Percentiles rank a stretch among this genome's conserved stretches.
Evolutionary conservation across 2,329 filamentous ascomycete species (phyloP).

Genomic region (Zopfia rhizophila): DNA sequence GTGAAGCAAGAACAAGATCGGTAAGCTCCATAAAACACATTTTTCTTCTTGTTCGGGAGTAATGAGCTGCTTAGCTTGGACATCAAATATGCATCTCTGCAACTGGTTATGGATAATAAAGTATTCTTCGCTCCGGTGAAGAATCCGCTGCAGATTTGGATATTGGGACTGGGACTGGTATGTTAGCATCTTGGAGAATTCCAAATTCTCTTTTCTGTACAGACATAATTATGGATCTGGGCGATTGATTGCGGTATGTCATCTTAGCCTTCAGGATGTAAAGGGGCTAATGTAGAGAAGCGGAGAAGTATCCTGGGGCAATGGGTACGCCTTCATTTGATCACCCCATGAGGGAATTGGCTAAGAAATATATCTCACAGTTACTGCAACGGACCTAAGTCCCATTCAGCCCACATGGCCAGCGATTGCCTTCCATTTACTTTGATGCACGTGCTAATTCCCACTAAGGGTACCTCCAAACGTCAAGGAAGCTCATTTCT

Average conservation of each 20-base stretch:
- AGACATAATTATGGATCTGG: conserved; percentile 35
- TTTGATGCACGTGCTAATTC: too few relatives aligned
- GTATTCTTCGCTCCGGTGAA: conserved; percentile 39
- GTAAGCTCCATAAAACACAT: conserved; percentile 10
- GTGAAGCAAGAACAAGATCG: conserved; percentile 38
- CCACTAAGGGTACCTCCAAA: conserved; percentile 37
- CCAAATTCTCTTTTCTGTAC: neutral
- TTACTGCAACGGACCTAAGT: conserved; percentile 45
- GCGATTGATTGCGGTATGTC: conserved; percentile 49
- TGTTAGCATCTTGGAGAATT: conserved; percentile 6
- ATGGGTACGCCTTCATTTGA: conserved; percentile 1
- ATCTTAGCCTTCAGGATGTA: neutral
- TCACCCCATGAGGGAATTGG: too few relatives aligned
- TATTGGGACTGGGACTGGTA: conserved; percentile 43
- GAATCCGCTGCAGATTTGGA: conserved; percentile 40
- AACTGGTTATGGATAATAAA: conserved; percentile 26
- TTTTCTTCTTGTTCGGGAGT: neutral
- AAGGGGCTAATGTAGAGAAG: conserved; percentile 13
- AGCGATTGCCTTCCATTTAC: neutral
- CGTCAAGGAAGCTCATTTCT: conserved; percentile 15
- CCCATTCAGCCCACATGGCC: conserved; percentile 46
- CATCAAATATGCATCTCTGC: conserved; percentile 36
- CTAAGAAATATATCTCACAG: too few relatives aligned
- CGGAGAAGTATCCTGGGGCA: conserved; percentile 33
- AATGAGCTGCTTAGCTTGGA: conserved; percentile 16